Evolutionary conservation across 2,329 filamentous ascomycete species (phyloP), one percentile per base, ranked within the genome.

Genomic region (Trichoderma endophyticum): DNA sequence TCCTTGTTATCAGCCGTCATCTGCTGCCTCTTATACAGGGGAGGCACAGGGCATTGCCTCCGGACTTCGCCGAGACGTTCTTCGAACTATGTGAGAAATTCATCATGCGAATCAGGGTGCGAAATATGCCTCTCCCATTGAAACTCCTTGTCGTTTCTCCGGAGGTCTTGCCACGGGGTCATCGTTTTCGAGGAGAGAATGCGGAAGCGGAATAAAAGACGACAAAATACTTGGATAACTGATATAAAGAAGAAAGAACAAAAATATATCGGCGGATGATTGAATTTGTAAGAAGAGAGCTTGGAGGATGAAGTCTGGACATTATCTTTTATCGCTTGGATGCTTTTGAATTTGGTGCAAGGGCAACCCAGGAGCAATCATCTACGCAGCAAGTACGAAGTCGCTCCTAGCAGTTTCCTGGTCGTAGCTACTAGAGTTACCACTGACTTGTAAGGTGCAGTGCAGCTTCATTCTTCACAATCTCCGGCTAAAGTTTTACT

Each of bases 21-120:
- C n/a, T 0, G 48, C 48, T 6, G 21, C 11, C n/a, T 51, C 11
- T 24, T 5, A 0, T 12, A 5, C 11, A 12, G n/a, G 3, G n/a
- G 1, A 14, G 48, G n/a, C 3, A 54, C 11, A 14, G 48, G 21
- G 48, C 48, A 54, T 14, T 14, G 11, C 48, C 1, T 12, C 5
- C 48, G 21, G 48, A 54, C 48, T 12, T 1, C 43, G 43, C 0
- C 0, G 43, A 21, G n/a, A n/a, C 39, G 39, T 43, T 5, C 43
- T 51, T 51, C n/a, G 9, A 51, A 2, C 43, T 51, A 51, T 21
- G n/a, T 21, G 8, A n/a, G n/a, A 51, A 21, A 51, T 21, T 4
- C 43, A 21, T 2, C 1, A 4, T 21, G 8, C 43, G 43, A 51
- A 51, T 51, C 43, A 9, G 43, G 43, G 1, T 51, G 43, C 43